Percentiles rank a stretch among this genome's conserved stretches.
Evolutionary conservation across 2,329 filamentous ascomycete genomes (phyloP).

Genomic region (Colletotrichum truncatum): DNA sequence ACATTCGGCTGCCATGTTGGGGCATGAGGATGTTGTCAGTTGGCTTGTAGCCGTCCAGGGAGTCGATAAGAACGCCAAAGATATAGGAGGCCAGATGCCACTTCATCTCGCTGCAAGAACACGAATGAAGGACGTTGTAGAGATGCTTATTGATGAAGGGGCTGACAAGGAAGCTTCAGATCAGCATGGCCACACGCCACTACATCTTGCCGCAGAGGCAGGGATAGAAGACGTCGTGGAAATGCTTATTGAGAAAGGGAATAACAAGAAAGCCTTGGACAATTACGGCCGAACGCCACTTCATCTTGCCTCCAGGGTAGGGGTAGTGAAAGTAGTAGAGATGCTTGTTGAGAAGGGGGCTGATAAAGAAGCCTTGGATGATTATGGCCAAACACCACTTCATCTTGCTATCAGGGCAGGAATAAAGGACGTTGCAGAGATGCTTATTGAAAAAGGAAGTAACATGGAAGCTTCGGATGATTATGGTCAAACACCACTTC

Average conservation of each 20-base stretch:
- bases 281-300: accelerated
- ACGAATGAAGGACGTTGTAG: not conserved
- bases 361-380: not conserved
- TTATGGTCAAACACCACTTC: not conserved
- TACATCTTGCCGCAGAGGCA: not conserved
- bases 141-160: not conserved
- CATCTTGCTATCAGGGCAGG: not conserved
- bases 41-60: not conserved
- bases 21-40: not conserved
- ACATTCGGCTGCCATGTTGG: not conserved
- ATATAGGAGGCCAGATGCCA: not conserved
- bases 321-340: not conserved
- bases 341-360: not conserved
- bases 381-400: accelerated
- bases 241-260: not conserved
- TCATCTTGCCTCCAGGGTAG: not conserved
- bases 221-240: accelerated
- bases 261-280: not conserved
- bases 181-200: not conserved
- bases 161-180: not conserved
- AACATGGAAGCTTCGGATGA: not conserved
- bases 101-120: not conserved
- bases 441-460: not conserved
- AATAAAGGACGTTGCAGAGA: not conserved
- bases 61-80: not conserved